Conservation (phyloP, 306 rosid genomes). For the Betula pendula region DNA sequence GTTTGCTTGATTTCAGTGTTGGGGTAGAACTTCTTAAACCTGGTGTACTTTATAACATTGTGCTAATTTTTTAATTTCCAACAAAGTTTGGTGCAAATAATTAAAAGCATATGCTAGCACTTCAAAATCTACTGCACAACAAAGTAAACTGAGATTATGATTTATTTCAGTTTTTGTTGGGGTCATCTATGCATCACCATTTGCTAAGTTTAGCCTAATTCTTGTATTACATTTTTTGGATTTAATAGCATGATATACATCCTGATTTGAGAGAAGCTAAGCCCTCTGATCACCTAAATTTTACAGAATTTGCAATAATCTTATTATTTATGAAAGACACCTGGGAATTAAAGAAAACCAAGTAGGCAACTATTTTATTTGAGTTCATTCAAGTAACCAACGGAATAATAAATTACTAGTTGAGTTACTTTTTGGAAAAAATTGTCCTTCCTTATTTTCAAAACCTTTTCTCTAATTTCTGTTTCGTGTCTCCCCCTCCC, state of each 20-base stretch:
- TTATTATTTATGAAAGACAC: background rate
- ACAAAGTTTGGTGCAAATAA: background rate
- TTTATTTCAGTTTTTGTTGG: background rate
- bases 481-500: background rate
- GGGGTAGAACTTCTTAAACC: background rate
- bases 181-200: background rate
- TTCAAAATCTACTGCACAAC: too few species aligned
- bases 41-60: background rate
- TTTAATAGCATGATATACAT: background rate
- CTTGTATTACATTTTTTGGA: background rate
- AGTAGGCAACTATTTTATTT: background rate
- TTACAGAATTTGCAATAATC: background rate
- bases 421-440: background rate
- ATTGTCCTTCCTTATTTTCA: background rate
- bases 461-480: slow-evolving; percentile 2
- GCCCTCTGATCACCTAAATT: background rate
- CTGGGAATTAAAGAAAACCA: background rate
- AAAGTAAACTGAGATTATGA: too few species aligned
- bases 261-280: background rate
- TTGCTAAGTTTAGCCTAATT: background rate
- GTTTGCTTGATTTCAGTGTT: background rate
- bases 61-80: background rate
- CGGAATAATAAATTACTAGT: background rate
- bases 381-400: background rate
- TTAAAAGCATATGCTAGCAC: background rate